Base-by-base conservation (phyloP, 768 basidiomycete genomes). In the Kwoniella bestiolae region DNA sequence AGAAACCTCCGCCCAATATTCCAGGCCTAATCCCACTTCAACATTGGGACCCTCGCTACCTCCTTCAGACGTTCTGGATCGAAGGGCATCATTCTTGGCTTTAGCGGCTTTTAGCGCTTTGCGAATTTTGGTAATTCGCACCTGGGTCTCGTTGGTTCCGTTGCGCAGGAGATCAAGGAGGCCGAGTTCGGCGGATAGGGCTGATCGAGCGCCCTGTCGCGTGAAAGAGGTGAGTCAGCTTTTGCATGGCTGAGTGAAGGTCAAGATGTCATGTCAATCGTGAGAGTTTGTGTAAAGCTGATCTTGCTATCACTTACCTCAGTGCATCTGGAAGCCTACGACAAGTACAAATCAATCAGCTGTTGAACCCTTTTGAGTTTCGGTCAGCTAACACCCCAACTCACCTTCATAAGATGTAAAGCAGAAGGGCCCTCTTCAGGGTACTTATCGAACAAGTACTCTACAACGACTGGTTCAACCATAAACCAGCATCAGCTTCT, bases 321-420 rank as follows among this genome's bases (percentile, higher is more conserved):
- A 11, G 0, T 21, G 18, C 31, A 34, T 3, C 52, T 32, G 3
- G 52, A 23, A 34, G 31, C 12, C 46, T 47, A 25, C 21, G 23
- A 1, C 25, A n/a, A 41, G 38, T n/a, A 1, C 25, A n/a, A 1
- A 25, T 32, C 31, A 0, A 55, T 35, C 32, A 34, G 52, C 32
- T 26, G 23, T 21, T 0, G 1, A 18, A 41, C 12, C 32, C 31
- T 2, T 26, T 0, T 25, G 12, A 29, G 25, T 47, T 14, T 51
- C 50, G 5, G 3, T 1, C 4, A 51, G 50, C 50, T 26, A n/a
- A n/a, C 18, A 41, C 12, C 11, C 38, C 18, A 18, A 34, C 64
- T 59, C 21, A 70, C 69, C 52, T 64, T 73, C 70, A 76, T 70
- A 12, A 62, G 38, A 12, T 70, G 72, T 26, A 76, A 50, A 1